Base-by-base conservation (phyloP, 2,329 filamentous ascomycete genomes). In the Colletotrichum viniferum region DNA sequence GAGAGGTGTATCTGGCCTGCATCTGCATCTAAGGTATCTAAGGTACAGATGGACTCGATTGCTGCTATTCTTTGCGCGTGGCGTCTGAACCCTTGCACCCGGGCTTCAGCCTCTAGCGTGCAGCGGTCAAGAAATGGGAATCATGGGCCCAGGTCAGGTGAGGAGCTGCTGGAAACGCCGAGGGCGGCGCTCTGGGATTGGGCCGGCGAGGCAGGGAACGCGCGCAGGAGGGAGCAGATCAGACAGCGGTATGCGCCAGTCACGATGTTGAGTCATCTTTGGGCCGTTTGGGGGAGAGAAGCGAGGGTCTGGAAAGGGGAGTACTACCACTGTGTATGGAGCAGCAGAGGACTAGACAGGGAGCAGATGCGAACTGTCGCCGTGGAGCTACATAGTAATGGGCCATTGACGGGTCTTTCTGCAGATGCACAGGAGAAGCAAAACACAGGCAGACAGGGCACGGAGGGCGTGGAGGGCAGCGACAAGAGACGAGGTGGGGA, bases 81-180 rank as follows among this genome's bases (percentile, higher is more conserved):
- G 77, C 75, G 68, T 71, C 38, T 63, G 58, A 60, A 74, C 65
- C 76, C 70, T 48, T 68, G 70, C 52, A 52, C 62, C 30, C 28
- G 26, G 58, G 30, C 26, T 61, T 24, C 28, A 28, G 24, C 32
- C 34, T 63, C 32, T 36, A 67, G 79, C 79, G 79, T 78, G 79
- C 80, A 79, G 80, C 79, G 78, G 79, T 79, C 79, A 77, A 58
- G 32, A 62, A 66, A 63, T 13, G 67, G 61, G 66, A n/a, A 77
- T 74, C 77, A 79, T 76, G 78, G 77, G 78, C 73, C 77, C 76
- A 78, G 81, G 79, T 81, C 80, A 80, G 77, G 79, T 80, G 80
- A 75, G 43, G 18, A 52, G 66, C 68, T 77, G 73, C 72, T 74
- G 77, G 76, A 77, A 76, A 76, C 74, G 76, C 79, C 73, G 77